Conservation (phyloP, 1,139 yeast genomes). For the Lizanozyma gosingica region DNA sequence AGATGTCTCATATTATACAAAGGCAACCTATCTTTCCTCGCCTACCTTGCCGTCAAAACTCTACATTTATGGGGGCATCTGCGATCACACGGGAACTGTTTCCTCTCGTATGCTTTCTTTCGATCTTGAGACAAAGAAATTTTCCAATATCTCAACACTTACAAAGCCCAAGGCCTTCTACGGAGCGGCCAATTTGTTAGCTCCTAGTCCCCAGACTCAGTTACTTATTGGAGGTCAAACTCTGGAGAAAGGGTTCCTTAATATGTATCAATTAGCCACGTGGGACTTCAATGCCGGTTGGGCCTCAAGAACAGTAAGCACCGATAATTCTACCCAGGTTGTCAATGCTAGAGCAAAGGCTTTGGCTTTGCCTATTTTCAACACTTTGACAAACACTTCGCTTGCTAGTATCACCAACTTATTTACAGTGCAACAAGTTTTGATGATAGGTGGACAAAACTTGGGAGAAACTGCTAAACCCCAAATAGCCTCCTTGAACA, state of each 20-base stretch:
- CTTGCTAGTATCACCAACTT: conserved; percentile 13
- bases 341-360: conserved; percentile 23
- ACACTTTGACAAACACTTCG: conserved; percentile 14
- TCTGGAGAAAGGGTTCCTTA: conserved; percentile 28
- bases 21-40: conserved; percentile 23
- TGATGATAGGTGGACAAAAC: conserved; percentile 31
- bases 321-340: conserved; percentile 6
- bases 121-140: conserved; percentile 14
- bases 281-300: conserved; percentile 39
- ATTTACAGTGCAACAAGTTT: conserved; percentile 18
- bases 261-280: conserved; percentile 38
- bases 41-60: conserved; percentile 13
- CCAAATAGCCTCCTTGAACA: conserved; percentile 16
- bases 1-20: conserved; percentile 23
- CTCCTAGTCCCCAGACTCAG: conserved; percentile 32
- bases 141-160: conserved; percentile 31
- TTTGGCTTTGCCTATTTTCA: conserved; percentile 28
- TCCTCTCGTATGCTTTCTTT: conserved; percentile 28
- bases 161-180: conserved; percentile 37
- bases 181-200: conserved; percentile 32
- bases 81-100: conserved; percentile 12
- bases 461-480: conserved; percentile 14
- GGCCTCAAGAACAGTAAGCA: conserved; percentile 23
- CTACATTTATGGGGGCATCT: conserved; percentile 34
- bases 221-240: conserved; percentile 36